phyloP scores from a whole-genome alignment of 257 asterid species.

The Penstemon newberryi region DNA sequence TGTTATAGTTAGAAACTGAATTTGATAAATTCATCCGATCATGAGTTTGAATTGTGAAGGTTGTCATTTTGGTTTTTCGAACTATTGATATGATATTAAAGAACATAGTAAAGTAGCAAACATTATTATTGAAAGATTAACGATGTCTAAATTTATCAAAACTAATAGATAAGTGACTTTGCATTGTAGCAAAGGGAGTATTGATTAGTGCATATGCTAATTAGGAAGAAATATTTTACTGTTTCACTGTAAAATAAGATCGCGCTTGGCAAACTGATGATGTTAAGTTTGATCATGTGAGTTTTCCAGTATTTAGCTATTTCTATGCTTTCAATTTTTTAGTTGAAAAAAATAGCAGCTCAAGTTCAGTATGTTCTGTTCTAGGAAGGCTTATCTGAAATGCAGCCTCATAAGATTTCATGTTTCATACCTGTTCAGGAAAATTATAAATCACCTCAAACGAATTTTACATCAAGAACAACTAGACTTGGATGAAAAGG shows the following conservation, averaged over 20 bases:
- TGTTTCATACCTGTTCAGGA: neutral
- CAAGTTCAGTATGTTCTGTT: neutral
- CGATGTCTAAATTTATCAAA: too few relatives aligned
- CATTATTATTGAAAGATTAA: too few relatives aligned
- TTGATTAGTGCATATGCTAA: constrained; percentile 3
- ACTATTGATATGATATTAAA: neutral
- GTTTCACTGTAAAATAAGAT: constrained; percentile 10
- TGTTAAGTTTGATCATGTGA: constrained; percentile 7
- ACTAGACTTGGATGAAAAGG: neutral
- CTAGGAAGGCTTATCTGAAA: neutral
- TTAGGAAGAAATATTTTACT: neutral
- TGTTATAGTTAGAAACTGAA: neutral
- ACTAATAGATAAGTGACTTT: neutral
- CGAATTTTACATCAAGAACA: constrained; percentile 13
- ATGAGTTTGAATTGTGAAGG: constrained; percentile 15
- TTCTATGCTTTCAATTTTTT: neutral
- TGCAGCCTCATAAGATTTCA: neutral
- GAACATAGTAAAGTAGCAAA: too few relatives aligned
- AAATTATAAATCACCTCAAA: neutral
- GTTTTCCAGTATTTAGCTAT: neutral
- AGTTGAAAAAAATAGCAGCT: neutral
- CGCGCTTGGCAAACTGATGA: constrained; percentile 2
- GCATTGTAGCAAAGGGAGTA: neutral
- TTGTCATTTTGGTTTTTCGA: constrained; percentile 4
- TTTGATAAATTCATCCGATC: constrained; percentile 18